Evolutionary conservation across 331 rosid genomes (phyloP), one percentile per base, ranked within the genome.

Genomic region (Rhamnella rubrinervis): DNA sequence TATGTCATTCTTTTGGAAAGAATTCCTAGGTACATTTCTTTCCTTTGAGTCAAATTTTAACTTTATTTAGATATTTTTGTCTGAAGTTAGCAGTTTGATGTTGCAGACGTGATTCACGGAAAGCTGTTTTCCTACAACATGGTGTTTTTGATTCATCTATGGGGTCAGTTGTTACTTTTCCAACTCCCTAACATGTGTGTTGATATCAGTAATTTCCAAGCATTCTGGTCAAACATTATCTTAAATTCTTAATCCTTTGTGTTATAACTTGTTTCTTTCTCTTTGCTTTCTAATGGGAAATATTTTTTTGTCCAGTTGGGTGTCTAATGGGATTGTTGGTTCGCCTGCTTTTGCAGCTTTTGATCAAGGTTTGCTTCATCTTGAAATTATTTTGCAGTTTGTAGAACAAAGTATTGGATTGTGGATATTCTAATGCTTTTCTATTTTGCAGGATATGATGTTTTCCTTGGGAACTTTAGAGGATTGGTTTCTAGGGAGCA

Each of bases 291-390:
- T 8, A 11, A 8, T 12, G 13, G 2, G 49, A 44, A 3, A 14
- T 23, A n/a, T 50, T 40, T 35, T 75, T 62, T 72, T 68, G 35
- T 69, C 53, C 90, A 93, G 98, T 70, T 93, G 98, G 98, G 95
- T 93, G 62, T 90, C 96, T 58, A 93, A 93, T 84, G 98, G 98
- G 61, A 84, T 93, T 70, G 97, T 93, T 73, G 98, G 98, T 59
- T 93, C 98, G 56, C 98, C 96, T 19, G 98, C 98, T 51, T 93
- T 93, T 85, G 97, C 98, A 41, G 98, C 98, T 51, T 93, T 81
- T 55, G 98, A 93, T 77, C 97, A 88, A 90, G 98, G 98, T 91
- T 68, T 66, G 86, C 61, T 71, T 63, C 37, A 44, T 67, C 7
- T 20, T 23, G 57, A 47, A 16, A 59, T 23, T 68, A 2, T 62